phyloP scores from a whole-genome alignment of 148 eudicot genomes.

The Silene conica region DNA sequence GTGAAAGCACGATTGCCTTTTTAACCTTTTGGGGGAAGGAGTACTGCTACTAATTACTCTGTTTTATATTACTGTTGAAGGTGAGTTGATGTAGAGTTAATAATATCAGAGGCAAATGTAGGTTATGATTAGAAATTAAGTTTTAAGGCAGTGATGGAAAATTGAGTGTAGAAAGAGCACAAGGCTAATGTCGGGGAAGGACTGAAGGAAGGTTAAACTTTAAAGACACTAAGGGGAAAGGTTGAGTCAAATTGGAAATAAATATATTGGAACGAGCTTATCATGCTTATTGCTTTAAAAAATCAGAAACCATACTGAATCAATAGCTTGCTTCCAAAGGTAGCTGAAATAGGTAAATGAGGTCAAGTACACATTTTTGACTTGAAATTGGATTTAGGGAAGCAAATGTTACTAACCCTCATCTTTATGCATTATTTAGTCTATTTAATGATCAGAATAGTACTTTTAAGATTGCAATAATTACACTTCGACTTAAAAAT shows the following conservation, averaged over 20 bases:
- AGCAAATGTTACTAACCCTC: too few species aligned
- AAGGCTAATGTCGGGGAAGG: background rate
- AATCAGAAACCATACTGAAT: background rate
- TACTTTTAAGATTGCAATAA: background rate
- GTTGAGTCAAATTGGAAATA: background rate
- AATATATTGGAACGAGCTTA: background rate
- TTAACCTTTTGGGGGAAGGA: background rate
- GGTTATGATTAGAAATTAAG: background rate
- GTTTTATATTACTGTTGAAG: too few species aligned
- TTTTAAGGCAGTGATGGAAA: background rate
- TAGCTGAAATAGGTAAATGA: background rate
- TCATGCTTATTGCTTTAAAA: background rate
- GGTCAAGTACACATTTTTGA: background rate
- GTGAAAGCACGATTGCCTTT: too few species aligned
- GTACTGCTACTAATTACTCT: too few species aligned
- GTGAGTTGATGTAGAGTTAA: background rate
- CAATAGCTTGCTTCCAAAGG: background rate
- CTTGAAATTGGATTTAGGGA: background rate
- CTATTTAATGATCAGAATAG: background rate
- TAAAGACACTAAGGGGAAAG: background rate
- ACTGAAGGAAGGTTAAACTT: background rate
- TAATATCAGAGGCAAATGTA: background rate
- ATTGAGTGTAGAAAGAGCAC: background rate
- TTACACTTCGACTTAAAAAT: background rate
- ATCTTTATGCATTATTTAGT: background rate